A percentile compares a stretch with the other conserved stretches of the same genome.
These are phyloP conservation scores for Coemansia brasiliensis DNA, from an alignment of 192 early-diverging fungal species.

Conservation along the genomic window DNA sequence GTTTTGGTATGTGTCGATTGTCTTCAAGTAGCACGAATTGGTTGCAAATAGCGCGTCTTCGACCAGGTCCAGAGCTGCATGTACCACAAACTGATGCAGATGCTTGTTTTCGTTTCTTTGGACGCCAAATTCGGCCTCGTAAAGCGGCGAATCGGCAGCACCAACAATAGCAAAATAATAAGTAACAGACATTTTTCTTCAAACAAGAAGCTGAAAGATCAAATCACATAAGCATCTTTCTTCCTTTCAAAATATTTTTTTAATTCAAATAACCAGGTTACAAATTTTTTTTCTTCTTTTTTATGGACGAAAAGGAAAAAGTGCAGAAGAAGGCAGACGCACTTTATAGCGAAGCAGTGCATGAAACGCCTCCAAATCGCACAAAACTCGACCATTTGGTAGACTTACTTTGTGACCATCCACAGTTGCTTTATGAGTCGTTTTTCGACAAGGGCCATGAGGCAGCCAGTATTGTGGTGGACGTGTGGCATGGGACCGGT, in stretches of 20 bases:
- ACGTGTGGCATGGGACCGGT: conserved; percentile 17
- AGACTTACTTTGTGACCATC: conserved; percentile 35
- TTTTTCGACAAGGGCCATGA: conserved; percentile 41
- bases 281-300: neutral
- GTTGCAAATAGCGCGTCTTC: conserved; percentile 93
- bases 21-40: conserved; percentile 86
- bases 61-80: conserved; percentile 94
- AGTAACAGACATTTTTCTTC: conserved; percentile 31
- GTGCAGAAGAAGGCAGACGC: neutral
- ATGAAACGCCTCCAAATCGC: conserved; percentile 50
- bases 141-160: conserved; percentile 91
- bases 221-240: neutral
- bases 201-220: conserved; percentile 3
- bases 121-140: conserved; percentile 85
- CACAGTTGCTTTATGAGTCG: conserved; percentile 24
- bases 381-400: conserved; percentile 40
- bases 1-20: conserved; percentile 95
- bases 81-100: conserved; percentile 95
- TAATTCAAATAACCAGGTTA: neutral
- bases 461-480: conserved; percentile 26
- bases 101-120: conserved; percentile 72
- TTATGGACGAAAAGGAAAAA: neutral
- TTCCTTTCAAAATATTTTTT: neutral
- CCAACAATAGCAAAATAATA: conserved; percentile 95
- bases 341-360: conserved; percentile 36